These are phyloP conservation scores for Tetrapisispora taiwanensis DNA, from an alignment of 805 yeast genomes.

Conservation along the genomic window DNA sequence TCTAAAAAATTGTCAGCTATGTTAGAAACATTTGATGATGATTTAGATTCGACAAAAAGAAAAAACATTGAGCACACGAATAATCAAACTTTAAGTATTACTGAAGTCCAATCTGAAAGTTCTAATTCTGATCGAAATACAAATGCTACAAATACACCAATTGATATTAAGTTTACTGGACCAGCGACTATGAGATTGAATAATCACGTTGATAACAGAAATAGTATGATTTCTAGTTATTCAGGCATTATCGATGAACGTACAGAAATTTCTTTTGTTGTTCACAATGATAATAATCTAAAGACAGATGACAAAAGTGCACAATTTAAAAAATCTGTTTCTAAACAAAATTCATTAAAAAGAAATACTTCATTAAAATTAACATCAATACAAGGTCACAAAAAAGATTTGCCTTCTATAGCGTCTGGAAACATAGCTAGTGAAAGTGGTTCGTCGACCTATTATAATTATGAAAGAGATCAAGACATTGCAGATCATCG, in stretches of 20 bases:
- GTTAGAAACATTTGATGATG: conserved; percentile 20
- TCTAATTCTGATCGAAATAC: not conserved
- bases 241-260: conserved; percentile 28
- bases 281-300: conserved; percentile 9
- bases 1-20: conserved; percentile 22
- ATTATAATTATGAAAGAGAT: not conserved
- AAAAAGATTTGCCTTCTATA: conserved; percentile 10
- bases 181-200: not conserved
- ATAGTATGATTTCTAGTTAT: conserved; percentile 23
- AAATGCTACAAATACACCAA: not conserved
- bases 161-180: not conserved
- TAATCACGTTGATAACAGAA: not conserved
- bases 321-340: not conserved
- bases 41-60: conserved; percentile 8
- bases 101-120: not conserved
- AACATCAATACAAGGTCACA: conserved; percentile 7
- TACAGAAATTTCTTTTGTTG: conserved; percentile 23
- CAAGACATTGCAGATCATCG: not conserved
- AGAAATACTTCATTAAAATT: conserved; percentile 10
- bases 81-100: not conserved
- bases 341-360: not conserved
- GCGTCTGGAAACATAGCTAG: conserved; percentile 18
- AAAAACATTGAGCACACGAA: not conserved
- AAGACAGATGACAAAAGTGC: conserved; percentile 2
- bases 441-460: conserved; percentile 9